phyloP scores from a whole-genome alignment of 1,139 yeast genomes.

The Scheffersomyces lignicola region DNA sequence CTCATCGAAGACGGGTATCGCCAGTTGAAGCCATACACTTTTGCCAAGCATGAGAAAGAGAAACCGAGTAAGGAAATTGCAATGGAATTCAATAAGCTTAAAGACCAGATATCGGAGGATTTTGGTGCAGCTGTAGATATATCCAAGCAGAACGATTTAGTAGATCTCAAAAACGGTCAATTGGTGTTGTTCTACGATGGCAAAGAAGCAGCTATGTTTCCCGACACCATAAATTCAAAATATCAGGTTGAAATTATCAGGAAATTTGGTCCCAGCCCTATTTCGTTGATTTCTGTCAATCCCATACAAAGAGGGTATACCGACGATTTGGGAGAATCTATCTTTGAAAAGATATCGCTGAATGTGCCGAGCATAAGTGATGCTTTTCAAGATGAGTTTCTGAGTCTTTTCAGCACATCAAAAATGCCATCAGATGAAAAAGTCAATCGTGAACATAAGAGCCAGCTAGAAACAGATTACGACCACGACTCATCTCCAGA shows the following conservation, averaged over 20 bases:
- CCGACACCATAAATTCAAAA: slow-evolving; percentile 29
- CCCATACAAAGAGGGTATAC: slow-evolving; percentile 41
- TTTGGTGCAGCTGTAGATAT: slow-evolving; percentile 12
- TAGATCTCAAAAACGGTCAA: slow-evolving; percentile 29
- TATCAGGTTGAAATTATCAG: slow-evolving; percentile 43
- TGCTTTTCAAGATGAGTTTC: slow-evolving; percentile 30
- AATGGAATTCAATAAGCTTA: slow-evolving; percentile 21
- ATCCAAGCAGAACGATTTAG: slow-evolving; percentile 29
- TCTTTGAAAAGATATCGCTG: slow-evolving; percentile 29
- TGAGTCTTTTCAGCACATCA: slow-evolving; percentile 10
- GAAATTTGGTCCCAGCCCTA: slow-evolving; percentile 33
- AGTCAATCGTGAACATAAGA: slow-evolving; percentile 30
- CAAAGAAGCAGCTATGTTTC: slow-evolving; percentile 38
- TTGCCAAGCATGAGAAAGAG: slow-evolving; percentile 15
- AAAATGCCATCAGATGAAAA: slow-evolving; percentile 13
- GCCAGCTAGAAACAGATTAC: slow-evolving; percentile 55
- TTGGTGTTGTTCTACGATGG: slow-evolving; percentile 34
- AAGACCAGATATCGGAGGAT: slow-evolving; percentile 8
- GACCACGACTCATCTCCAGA: slow-evolving; percentile 40
- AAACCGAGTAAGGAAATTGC: slow-evolving; percentile 13
- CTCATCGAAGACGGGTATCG: slow-evolving; percentile 61
- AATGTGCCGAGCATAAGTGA: slow-evolving; percentile 32
- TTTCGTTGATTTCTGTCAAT: slow-evolving; percentile 34
- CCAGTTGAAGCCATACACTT: slow-evolving; percentile 30
- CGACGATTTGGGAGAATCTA: slow-evolving; percentile 26